These are phyloP conservation scores for Suillus spraguei DNA, from an alignment of 768 basidiomycete species.

Conservation along the genomic window DNA sequence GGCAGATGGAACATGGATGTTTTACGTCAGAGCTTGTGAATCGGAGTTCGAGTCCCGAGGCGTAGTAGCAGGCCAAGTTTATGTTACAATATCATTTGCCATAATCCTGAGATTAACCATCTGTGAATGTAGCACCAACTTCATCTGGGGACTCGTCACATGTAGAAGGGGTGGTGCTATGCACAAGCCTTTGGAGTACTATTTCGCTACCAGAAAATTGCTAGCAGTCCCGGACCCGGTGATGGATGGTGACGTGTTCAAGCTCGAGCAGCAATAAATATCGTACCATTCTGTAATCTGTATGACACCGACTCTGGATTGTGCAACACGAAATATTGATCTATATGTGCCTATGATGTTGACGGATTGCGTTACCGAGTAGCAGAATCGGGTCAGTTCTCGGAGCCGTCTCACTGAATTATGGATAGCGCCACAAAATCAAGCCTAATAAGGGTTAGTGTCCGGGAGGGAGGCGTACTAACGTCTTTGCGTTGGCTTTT, in stretches of 20 bases:
- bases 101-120: neutral
- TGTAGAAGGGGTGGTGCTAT: neutral
- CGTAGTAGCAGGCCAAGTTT: neutral
- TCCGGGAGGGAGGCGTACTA: too few species aligned
- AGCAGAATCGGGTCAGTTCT: neutral
- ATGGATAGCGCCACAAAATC: neutral
- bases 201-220: too few species aligned
- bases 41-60: neutral
- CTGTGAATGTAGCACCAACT: neutral
- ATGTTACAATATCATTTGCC: neutral
- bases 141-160: neutral
- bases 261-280: neutral
- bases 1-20: neutral
- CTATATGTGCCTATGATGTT: neutral
- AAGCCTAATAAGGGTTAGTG: neutral
- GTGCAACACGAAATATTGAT: neutral
- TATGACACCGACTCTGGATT: neutral
- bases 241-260: neutral
- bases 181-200: neutral
- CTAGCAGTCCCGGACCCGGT: neutral
- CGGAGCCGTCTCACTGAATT: neutral
- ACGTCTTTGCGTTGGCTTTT: too few species aligned
- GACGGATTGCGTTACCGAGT: neutral
- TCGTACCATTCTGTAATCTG: neutral
- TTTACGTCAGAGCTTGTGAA: neutral